A percentile compares a stretch with the other conserved stretches of the same genome.
Evolutionary conservation across 2,329 filamentous ascomycete species (phyloP).

Genomic region (Beauveria rudraprayagi): DNA sequence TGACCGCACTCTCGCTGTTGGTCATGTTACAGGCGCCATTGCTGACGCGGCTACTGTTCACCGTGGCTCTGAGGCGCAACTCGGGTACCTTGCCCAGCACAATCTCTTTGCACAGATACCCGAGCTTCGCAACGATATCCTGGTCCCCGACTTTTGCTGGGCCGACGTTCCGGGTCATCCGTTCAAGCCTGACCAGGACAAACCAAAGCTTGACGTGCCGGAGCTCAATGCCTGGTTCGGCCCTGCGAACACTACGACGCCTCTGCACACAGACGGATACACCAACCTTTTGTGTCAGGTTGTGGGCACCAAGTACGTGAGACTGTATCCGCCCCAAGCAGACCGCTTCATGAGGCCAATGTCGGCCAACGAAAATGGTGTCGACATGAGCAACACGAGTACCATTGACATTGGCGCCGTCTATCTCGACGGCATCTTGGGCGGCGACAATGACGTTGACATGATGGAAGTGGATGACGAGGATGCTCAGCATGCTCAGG

Average conservation of each 20-base stretch:
- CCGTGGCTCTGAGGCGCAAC: conserved; percentile 19
- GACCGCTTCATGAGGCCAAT: conserved; percentile 52
- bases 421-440: conserved; percentile 31
- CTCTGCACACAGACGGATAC: conserved; percentile 87
- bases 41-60: neutral
- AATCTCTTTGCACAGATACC: conserved; percentile 80
- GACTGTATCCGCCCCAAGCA: conserved; percentile 67
- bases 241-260: conserved; percentile 78
- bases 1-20: conserved; percentile 13
- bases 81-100: conserved; percentile 87
- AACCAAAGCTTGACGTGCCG: conserved; percentile 42
- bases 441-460: conserved; percentile 39
- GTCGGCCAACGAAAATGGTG: conserved; percentile 51
- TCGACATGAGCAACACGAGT: conserved; percentile 93
- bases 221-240: conserved; percentile 90
- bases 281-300: conserved; percentile 89
- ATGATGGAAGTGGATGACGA: conserved; percentile 21
- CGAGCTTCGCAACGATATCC: conserved; percentile 64
- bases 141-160: conserved; percentile 79
- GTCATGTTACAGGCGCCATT: neutral
- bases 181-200: conserved; percentile 26
- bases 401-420: conserved; percentile 65
- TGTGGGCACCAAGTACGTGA: conserved; percentile 84
- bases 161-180: conserved; percentile 50
- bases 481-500: neutral